Percentiles rank a stretch among this genome's conserved stretches.
phyloP scores from a whole-genome alignment of 805 yeast genomes.

The Candida koratica region DNA sequence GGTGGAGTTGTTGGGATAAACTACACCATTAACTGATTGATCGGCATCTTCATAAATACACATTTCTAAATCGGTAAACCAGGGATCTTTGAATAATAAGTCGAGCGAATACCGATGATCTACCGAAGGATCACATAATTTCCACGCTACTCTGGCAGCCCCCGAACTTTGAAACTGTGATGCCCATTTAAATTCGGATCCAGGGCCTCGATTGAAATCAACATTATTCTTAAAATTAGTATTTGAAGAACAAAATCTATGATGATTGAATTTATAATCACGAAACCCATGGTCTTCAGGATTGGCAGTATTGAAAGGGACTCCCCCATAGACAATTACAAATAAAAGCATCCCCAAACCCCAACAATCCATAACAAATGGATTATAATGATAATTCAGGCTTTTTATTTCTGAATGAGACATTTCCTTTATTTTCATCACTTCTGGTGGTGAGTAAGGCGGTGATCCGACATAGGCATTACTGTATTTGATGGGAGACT shows the following conservation, averaged over 20 bases:
- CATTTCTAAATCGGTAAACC: conserved; percentile 57
- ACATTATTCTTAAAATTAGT: conserved; percentile 47
- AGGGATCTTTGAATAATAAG: conserved; percentile 56
- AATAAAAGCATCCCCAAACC: conserved; percentile 66
- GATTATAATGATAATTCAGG: conserved; percentile 48
- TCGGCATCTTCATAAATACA: conserved; percentile 52
- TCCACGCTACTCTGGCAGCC: conserved; percentile 70
- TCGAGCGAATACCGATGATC: conserved; percentile 51
- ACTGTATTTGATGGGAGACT: conserved; percentile 36
- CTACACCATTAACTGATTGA: conserved; percentile 34
- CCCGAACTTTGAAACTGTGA: conserved; percentile 54
- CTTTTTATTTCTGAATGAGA: conserved; percentile 26
- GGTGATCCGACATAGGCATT: conserved; percentile 69
- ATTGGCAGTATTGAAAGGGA: conserved; percentile 56
- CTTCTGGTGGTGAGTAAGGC: conserved; percentile 79
- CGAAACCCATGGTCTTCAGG: conserved; percentile 49
- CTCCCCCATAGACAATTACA: conserved; percentile 52
- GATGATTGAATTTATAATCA: conserved; percentile 52
- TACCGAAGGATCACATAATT: conserved; percentile 62
- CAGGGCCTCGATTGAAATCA: conserved; percentile 54
- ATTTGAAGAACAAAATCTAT: conserved; percentile 36
- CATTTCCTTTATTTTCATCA: conserved; percentile 46
- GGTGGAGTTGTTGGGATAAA: neutral
- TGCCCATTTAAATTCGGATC: conserved; percentile 68
- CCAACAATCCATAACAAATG: conserved; percentile 70